Percentiles rank a stretch among this genome's conserved stretches.
These are phyloP conservation scores for Fulvia fulva DNA, from an alignment of 2,329 filamentous ascomycete species.

Conservation along the genomic window DNA sequence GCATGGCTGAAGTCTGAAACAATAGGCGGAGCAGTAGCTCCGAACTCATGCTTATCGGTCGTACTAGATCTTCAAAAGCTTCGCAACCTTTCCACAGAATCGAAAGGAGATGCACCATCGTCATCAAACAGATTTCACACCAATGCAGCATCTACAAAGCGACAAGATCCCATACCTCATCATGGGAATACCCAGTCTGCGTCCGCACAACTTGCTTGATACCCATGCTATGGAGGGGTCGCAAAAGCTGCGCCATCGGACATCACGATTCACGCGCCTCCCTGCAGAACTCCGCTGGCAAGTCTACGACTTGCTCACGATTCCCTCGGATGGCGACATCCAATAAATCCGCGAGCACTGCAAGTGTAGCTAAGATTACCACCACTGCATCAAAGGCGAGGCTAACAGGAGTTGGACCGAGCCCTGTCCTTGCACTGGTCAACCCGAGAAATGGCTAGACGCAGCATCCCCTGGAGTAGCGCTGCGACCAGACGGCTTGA, in stretches of 20 bases:
- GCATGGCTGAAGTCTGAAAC: slow-evolving; percentile 51
- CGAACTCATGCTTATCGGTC: too few relatives aligned
- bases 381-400: not conserved
- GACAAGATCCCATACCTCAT: too few relatives aligned
- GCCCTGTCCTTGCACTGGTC: not conserved
- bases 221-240: not conserved
- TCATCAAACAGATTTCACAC: too few relatives aligned
- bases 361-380: not conserved
- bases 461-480: not conserved
- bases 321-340: not conserved
- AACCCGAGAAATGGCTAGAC: not conserved
- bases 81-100: too few relatives aligned
- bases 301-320: not conserved
- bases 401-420: not conserved
- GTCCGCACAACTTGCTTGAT: too few relatives aligned
- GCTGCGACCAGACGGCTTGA: not conserved
- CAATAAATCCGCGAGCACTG: not conserved
- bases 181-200: not conserved
- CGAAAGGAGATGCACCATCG: too few relatives aligned
- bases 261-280: not conserved
- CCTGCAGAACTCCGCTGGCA: not conserved
- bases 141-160: too few relatives aligned
- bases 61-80: too few relatives aligned
- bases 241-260: not conserved
- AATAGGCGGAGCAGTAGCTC: too few relatives aligned